These are phyloP conservation scores for Cutaneotrichosporon sp. DNA, from an alignment of 1,284 basidiomycete genomes.

Conservation along the genomic window DNA sequence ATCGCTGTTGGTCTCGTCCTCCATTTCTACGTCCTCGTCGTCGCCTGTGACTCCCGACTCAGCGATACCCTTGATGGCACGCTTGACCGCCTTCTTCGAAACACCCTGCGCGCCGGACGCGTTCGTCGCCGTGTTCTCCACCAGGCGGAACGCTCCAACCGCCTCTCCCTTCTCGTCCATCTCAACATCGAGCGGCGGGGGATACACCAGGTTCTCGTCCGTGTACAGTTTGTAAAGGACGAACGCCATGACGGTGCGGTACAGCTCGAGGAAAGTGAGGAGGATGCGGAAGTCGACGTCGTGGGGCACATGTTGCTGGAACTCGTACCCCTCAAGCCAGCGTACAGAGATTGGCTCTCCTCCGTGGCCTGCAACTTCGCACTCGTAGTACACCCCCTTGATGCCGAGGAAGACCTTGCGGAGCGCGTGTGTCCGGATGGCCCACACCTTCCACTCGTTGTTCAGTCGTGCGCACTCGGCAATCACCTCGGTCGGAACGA, in stretches of 20 bases:
- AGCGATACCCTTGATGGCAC: conserved; percentile 53
- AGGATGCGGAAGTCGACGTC: conserved; percentile 98
- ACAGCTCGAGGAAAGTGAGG: conserved; percentile 94
- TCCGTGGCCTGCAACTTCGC: conserved; percentile 65
- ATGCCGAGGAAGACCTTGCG: conserved; percentile 94
- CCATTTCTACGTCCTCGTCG: conserved; percentile 43
- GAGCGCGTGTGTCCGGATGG: conserved; percentile 81
- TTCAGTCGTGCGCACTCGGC: conserved; percentile 86
- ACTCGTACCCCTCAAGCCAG: conserved; percentile 97
- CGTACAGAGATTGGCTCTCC: conserved; percentile 75
- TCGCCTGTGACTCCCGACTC: conserved; percentile 24
- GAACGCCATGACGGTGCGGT: conserved; percentile 94
- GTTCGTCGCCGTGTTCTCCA: conserved; percentile 53
- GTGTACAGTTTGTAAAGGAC: conserved; percentile 96
- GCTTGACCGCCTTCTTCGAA: conserved; percentile 48
- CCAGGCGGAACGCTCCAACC: conserved; percentile 82
- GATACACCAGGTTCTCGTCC: conserved; percentile 89
- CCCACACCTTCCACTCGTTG: conserved; percentile 83
- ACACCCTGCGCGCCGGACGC: conserved; percentile 34
- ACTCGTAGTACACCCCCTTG: conserved; percentile 98
- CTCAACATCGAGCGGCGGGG: conserved; percentile 77
- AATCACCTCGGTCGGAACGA: conserved; percentile 76
- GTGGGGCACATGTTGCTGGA: conserved; percentile 89
- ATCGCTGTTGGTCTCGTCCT: conserved; percentile 33
- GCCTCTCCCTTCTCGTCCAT: conserved; percentile 87